Percentiles rank a stretch among this genome's conserved stretches.
These are phyloP conservation scores for Trametes polyzona DNA, from an alignment of 1,284 basidiomycete genomes.

Conservation along the genomic window DNA sequence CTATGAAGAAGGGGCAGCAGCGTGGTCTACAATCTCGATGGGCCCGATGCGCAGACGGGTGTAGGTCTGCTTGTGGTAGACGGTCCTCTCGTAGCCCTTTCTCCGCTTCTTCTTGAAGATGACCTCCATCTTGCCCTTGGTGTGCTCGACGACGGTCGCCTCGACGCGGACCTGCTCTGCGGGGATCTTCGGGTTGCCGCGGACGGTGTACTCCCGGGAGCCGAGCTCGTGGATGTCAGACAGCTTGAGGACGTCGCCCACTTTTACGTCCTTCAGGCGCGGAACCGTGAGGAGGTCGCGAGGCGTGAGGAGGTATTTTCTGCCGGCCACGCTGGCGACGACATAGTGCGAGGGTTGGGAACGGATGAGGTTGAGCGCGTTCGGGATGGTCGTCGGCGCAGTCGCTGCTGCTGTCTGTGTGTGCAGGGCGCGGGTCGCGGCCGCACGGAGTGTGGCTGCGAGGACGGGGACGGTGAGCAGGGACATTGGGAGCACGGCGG, in stretches of 20 bases:
- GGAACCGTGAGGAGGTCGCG: conserved; percentile 93
- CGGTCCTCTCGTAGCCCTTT: conserved; percentile 90
- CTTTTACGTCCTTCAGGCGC: conserved; percentile 76
- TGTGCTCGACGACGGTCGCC: conserved; percentile 95
- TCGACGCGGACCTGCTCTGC: conserved; percentile 70
- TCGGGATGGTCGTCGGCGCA: conserved; percentile 36
- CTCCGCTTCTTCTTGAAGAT: conserved; percentile 96
- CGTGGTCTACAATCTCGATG: conserved; percentile 47
- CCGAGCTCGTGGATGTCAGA: conserved; percentile 94
- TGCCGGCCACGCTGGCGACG: conserved; percentile 86
- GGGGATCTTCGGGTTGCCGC: conserved; percentile 69
- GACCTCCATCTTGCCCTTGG: conserved; percentile 89
- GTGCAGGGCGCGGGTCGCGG: conserved; percentile 35
- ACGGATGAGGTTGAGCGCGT: conserved; percentile 71
- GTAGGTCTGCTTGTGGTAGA: conserved; percentile 91
- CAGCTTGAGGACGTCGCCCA: conserved; percentile 86
- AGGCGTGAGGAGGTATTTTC: conserved; percentile 87
- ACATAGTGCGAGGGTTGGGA: conserved; percentile 88
- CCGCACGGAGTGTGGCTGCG: conserved; percentile 28
- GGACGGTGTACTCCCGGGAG: conserved; percentile 92
- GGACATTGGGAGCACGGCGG: conserved; percentile 2
- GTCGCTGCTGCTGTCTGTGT: conserved; percentile 33
- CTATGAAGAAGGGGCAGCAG: conserved; percentile 29
- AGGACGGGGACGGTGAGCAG: conserved; percentile 7
- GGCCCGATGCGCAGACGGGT: conserved; percentile 87